Evolutionary conservation across 805 yeast genomes (phyloP).

Genomic region (Starmera amethionina): DNA sequence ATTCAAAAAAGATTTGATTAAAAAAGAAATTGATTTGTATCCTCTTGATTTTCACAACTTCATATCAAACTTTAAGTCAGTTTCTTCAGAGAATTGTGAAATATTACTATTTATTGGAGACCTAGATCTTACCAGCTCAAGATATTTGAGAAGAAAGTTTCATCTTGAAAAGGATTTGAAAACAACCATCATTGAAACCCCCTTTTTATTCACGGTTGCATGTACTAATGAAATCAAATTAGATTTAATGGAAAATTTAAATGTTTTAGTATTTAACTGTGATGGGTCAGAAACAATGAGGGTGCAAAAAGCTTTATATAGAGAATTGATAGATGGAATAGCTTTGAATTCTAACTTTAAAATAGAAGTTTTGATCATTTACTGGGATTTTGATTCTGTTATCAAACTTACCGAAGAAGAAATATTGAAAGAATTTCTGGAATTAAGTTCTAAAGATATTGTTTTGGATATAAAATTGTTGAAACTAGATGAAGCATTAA

Average conservation of each 20-base stretch:
- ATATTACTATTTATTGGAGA: slow-evolving; percentile 13
- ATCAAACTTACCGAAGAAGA: slow-evolving; percentile 16
- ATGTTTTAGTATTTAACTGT: slow-evolving; percentile 28
- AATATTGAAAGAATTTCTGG: slow-evolving; percentile 21
- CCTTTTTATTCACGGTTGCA: slow-evolving; percentile 10
- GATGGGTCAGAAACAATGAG: slow-evolving; percentile 24
- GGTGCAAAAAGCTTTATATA: slow-evolving; percentile 17
- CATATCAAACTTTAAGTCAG: slow-evolving; percentile 10
- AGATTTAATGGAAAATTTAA: slow-evolving; percentile 17
- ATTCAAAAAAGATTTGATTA: slow-evolving; percentile 4
- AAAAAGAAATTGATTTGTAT: slow-evolving; percentile 13
- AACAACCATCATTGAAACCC: slow-evolving; percentile 1
- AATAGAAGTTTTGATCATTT: slow-evolving; percentile 24
- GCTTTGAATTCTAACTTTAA: slow-evolving; percentile 23
- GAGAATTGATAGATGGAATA: slow-evolving; percentile 24
- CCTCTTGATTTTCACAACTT: slow-evolving; percentile 16
- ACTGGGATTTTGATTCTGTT: slow-evolving; percentile 28
- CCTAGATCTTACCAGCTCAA: slow-evolving; percentile 21
- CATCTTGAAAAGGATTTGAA: slow-evolving; percentile 6
- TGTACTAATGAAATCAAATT: slow-evolving; percentile 18
- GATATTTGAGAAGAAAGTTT: slow-evolving; percentile 25
- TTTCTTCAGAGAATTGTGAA: slow-evolving; percentile 12
- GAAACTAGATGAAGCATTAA: slow-evolving; percentile 20
- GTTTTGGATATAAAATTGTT: slow-evolving; percentile 19
- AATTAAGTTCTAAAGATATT: slow-evolving; percentile 18